A percentile compares a stretch with the other conserved stretches of the same genome.
These are phyloP conservation scores for Glycine latifolia DNA, from an alignment of 306 rosid genomes.

Conservation along the genomic window DNA sequence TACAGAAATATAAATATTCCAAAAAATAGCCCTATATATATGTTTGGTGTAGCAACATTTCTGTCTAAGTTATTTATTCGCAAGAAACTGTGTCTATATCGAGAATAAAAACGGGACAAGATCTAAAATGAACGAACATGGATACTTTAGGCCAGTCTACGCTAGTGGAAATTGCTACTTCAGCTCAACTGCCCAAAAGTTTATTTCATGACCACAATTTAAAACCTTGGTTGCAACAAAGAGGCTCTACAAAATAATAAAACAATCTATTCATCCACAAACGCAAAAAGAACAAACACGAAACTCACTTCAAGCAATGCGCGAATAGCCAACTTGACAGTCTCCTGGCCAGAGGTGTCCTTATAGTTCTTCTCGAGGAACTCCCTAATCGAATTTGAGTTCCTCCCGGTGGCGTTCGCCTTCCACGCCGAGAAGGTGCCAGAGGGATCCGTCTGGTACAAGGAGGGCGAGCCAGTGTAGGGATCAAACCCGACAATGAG, in stretches of 20 bases:
- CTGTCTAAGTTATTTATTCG: neutral
- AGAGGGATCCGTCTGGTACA: conserved; percentile 97
- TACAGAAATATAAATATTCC: neutral
- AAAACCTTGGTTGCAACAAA: neutral
- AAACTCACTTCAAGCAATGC: conserved; percentile 88
- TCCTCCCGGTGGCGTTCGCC: conserved; percentile 94
- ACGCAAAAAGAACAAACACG: conserved; percentile 1
- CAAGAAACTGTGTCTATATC: neutral
- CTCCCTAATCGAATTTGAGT: conserved; percentile 92
- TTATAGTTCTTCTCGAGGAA: conserved; percentile 93
- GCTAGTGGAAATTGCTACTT: conserved; percentile 10
- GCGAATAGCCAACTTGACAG: conserved; percentile 88
- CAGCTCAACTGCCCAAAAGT: neutral
- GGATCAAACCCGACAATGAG: conserved; percentile 97
- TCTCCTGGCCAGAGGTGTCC: conserved; percentile 90
- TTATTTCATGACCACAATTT: neutral
- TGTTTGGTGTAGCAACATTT: neutral
- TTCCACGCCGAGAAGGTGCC: conserved; percentile 99
- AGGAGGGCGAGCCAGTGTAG: conserved; percentile 67
- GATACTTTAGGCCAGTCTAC: conserved; percentile 1
- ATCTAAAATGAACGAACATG: neutral
- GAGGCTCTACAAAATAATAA: neutral
- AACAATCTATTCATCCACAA: conserved; percentile 19
- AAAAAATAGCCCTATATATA: neutral
- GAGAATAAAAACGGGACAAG: neutral